Percentiles rank a stretch among this genome's conserved stretches.
Evolutionary conservation across 139 green algal species (phyloP).

Genomic region (Trebouxia sp.): DNA sequence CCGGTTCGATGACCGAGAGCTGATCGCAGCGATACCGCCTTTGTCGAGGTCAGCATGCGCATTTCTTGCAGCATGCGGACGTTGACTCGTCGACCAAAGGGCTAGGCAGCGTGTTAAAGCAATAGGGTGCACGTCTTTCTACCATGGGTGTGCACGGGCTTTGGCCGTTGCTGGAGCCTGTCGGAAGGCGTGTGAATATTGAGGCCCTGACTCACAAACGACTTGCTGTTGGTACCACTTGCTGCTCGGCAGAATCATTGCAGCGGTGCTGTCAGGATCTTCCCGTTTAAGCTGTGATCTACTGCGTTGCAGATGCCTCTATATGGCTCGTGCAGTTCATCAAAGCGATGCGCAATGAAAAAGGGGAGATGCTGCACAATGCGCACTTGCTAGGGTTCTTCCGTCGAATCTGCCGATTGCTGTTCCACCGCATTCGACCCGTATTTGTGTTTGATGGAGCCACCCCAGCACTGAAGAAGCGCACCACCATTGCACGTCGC

Average conservation of each 20-base stretch:
- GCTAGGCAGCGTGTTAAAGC: not conserved
- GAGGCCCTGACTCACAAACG: conserved; percentile 81
- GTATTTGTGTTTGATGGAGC: conserved; percentile 99
- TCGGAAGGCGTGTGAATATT: conserved; percentile 82
- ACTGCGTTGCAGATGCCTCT: conserved; percentile 82
- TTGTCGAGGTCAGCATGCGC: too few relatives aligned
- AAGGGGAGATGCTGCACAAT: conserved; percentile 90
- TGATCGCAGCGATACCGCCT: too few relatives aligned
- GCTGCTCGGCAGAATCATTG: not conserved
- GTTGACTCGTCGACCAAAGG: not conserved
- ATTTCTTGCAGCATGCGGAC: not conserved
- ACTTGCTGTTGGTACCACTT: conserved; percentile 77
- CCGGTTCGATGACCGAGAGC: too few relatives aligned
- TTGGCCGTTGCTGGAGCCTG: conserved; percentile 88
- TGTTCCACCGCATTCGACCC: conserved; percentile 91
- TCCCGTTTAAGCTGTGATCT: not conserved
- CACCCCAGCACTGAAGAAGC: conserved; percentile 91
- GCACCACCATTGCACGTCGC: conserved; percentile 73
- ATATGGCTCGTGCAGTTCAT: conserved; percentile 98
- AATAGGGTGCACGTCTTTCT: too few relatives aligned
- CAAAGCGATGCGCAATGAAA: conserved; percentile 92
- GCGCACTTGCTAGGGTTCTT: conserved; percentile 98
- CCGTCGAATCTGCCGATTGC: conserved; percentile 90
- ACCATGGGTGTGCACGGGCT: conserved; percentile 82
- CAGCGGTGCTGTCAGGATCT: not conserved